phyloP scores from a whole-genome alignment of 768 basidiomycete genomes.

The Pleurotus citrinopileatus region DNA sequence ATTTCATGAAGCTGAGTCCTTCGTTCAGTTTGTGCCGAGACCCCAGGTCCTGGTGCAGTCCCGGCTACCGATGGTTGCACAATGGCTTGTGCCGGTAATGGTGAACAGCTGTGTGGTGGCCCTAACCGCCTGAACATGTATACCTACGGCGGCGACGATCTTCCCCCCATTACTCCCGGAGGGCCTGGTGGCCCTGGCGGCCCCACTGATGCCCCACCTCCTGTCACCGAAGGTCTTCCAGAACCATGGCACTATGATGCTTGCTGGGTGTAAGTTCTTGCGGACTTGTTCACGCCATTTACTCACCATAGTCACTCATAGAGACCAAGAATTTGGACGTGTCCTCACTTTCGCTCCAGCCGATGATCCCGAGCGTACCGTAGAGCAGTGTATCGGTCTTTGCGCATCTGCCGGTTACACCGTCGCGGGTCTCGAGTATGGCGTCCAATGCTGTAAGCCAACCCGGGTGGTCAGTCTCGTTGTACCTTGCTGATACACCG shows the following conservation, averaged over 20 bases:
- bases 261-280: not conserved
- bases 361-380: constrained; percentile 3
- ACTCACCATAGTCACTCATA: not conserved
- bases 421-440: constrained; percentile 10
- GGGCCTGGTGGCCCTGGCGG: not conserved
- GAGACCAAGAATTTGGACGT: constrained; percentile 7
- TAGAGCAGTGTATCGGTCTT: constrained; percentile 6
- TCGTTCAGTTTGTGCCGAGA: constrained; percentile 11
- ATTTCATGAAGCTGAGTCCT: not conserved
- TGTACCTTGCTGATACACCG: too few relatives aligned
- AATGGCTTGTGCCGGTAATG: constrained; percentile 16
- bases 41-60: constrained; percentile 7
- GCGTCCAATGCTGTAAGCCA: constrained; percentile 12
- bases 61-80: constrained; percentile 11
- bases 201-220: not conserved
- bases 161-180: constrained; percentile 3
- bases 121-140: constrained; percentile 12
- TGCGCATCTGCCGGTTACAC: constrained; percentile 1
- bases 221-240: constrained; percentile 7
- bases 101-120: constrained; percentile 17
- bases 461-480: too few relatives aligned
- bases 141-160: constrained; percentile 3
- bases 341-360: not conserved
- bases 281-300: not conserved
- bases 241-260: not conserved